Evolutionary conservation across 192 early-diverging fungal genomes (phyloP).

Genomic region (Paraglomus occultum): DNA sequence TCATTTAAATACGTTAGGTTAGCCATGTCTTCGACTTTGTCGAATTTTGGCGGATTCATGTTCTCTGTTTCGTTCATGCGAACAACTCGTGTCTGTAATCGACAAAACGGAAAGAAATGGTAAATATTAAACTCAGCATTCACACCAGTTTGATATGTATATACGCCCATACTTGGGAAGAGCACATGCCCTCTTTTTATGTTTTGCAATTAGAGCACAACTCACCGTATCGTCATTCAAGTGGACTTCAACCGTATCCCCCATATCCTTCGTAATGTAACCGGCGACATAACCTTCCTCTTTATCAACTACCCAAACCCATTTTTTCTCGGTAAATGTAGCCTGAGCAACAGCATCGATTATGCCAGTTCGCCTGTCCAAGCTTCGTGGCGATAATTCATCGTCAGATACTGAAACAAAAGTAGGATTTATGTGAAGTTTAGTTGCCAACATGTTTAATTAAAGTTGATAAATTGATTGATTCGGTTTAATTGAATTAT

Average conservation of each 20-base stretch:
- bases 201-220: not conserved
- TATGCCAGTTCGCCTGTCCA: slow-evolving; percentile 32
- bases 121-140: not conserved
- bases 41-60: slow-evolving; percentile 99
- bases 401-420: too few species aligned
- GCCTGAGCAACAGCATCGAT: slow-evolving; percentile 67
- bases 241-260: slow-evolving; percentile 71
- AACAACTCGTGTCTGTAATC: slow-evolving; percentile 37
- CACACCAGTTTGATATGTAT: not conserved
- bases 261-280: slow-evolving; percentile 71
- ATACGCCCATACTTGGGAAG: slow-evolving; percentile 6
- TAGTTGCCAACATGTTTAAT: too few species aligned
- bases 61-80: slow-evolving; percentile 84
- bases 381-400: too few species aligned
- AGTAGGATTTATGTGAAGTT: too few species aligned
- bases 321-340: slow-evolving; percentile 92
- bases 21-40: slow-evolving; percentile 98
- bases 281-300: slow-evolving; percentile 88
- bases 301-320: slow-evolving; percentile 95
- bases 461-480: too few species aligned
- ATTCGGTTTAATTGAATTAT: too few species aligned
- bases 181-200: not conserved
- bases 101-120: not conserved
- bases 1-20: slow-evolving; percentile 96
- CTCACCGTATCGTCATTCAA: slow-evolving; percentile 76